Evolutionary conservation across 2,329 filamentous ascomycete species (phyloP), one percentile per base, ranked within the genome.

Genomic region (Beauveria rudraprayagi): DNA sequence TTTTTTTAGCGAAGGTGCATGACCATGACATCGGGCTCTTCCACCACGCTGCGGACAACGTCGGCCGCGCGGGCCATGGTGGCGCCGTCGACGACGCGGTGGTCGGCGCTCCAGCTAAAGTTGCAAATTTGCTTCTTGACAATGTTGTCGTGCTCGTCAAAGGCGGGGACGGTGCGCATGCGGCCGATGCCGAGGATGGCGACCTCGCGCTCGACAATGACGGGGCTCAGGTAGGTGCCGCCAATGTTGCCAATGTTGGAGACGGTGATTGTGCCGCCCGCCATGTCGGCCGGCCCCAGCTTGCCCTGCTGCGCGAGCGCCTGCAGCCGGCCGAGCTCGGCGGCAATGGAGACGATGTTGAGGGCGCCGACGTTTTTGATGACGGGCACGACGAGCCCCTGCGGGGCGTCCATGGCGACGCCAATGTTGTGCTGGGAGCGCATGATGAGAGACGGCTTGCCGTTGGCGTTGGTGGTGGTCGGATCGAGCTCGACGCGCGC

Each of bases 181-280:
- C 89, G 86, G 5, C 94, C 94, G 34, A 99, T 81, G 11, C 93
- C 94, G 30, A 99, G 75, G 70, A 99, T 99, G 9, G 91, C 92
- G 10, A 97, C 90, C 75, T 97, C 92, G 47, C 85, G 89, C 64
- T 92, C 88, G 52, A 96, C 91, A 67, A 99, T 91, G 55, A 99
- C 90, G 1, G 94, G 94, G 34, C 89, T 87, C 52, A 97, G 86
- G 68, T 96, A 96, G 1, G 90, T 94, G 30, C 94, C 94, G 60
- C 94, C 94, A 51, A 99, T 91, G 67, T 87, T 96, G 51, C 94
- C 94, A 67, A 99, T 96, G 72, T 99, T 99, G 68, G 92, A 96
- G 55, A 99, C 86, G 0, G 94, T 97, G 69, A 99, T 93, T 1
- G 94, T 97, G 17, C 92, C 92, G 57, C 92, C 92, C 41, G 80